phyloP scores from a whole-genome alignment of 805 yeast species.

The Candida verbasci region DNA sequence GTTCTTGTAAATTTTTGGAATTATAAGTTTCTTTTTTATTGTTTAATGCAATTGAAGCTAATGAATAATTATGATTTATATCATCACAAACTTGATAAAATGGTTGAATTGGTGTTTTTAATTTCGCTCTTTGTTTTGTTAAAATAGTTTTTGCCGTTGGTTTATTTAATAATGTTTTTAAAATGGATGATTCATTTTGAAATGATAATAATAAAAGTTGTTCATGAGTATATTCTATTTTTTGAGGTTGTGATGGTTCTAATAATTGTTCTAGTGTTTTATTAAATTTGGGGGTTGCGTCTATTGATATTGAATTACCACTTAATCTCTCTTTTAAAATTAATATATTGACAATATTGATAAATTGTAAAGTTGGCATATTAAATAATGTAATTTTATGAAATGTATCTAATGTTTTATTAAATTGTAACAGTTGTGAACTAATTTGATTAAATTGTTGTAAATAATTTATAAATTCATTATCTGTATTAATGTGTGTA shows the following conservation, averaged over 20 bases:
- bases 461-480: conserved; percentile 9
- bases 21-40: conserved; percentile 13
- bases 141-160: conserved; percentile 38
- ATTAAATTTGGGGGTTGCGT: not conserved
- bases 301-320: not conserved
- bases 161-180: conserved; percentile 11
- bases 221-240: conserved; percentile 2
- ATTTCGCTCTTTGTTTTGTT: conserved; percentile 33
- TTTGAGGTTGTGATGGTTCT: not conserved
- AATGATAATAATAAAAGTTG: not conserved
- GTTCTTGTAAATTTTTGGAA: conserved; percentile 8
- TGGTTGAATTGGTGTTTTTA: conserved; percentile 36
- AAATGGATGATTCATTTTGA: not conserved
- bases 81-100: conserved; percentile 51
- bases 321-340: conserved; percentile 11
- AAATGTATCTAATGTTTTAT: not conserved
- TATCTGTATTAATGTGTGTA: not conserved
- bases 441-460: conserved; percentile 15
- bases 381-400: not conserved
- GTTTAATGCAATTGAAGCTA: conserved; percentile 20
- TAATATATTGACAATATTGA: conserved; percentile 13
- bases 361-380: conserved; percentile 10
- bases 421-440: conserved; percentile 14
- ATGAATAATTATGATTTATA: conserved; percentile 25
- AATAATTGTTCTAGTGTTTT: conserved; percentile 7